phyloP scores from a whole-genome alignment of 805 yeast genomes.

The Nakazawaea populi region DNA sequence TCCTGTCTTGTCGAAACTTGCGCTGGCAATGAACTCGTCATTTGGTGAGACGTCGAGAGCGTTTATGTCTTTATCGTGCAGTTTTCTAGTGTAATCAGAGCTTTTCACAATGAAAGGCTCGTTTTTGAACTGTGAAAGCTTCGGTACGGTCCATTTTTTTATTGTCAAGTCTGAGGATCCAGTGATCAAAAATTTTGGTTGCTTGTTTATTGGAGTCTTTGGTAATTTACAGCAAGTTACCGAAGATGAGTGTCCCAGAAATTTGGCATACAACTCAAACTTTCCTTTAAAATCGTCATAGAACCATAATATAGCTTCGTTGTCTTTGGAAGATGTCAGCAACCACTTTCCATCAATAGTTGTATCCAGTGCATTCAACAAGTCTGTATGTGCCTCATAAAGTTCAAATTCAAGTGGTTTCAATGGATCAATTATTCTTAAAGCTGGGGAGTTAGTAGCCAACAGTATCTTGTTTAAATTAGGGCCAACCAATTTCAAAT shows the following conservation, averaged over 20 bases:
- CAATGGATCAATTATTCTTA: conserved; percentile 67
- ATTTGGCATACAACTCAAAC: conserved; percentile 49
- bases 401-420: conserved; percentile 56
- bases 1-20: conserved; percentile 88
- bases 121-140: conserved; percentile 15
- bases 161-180: conserved; percentile 83
- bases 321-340: conserved; percentile 88
- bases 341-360: conserved; percentile 83
- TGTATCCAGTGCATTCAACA: conserved; percentile 74
- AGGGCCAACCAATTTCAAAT: conserved; percentile 74
- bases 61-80: conserved; percentile 95
- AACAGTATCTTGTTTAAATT: conserved; percentile 54
- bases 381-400: conserved; percentile 79
- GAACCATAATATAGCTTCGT: conserved; percentile 79
- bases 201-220: conserved; percentile 31
- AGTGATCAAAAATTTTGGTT: conserved; percentile 71
- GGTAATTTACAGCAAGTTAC: conserved; percentile 81
- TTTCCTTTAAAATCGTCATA: conserved; percentile 36
- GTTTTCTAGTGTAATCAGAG: conserved; percentile 87
- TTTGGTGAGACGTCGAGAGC: conserved; percentile 87
- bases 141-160: conserved; percentile 78
- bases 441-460: conserved; percentile 90
- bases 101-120: conserved; percentile 35
- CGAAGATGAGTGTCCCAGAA: conserved; percentile 83
- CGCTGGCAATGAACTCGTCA: conserved; percentile 84